Conservation (phyloP, 2,329 filamentous ascomycete species). For the Elsinoe fawcettii region DNA sequence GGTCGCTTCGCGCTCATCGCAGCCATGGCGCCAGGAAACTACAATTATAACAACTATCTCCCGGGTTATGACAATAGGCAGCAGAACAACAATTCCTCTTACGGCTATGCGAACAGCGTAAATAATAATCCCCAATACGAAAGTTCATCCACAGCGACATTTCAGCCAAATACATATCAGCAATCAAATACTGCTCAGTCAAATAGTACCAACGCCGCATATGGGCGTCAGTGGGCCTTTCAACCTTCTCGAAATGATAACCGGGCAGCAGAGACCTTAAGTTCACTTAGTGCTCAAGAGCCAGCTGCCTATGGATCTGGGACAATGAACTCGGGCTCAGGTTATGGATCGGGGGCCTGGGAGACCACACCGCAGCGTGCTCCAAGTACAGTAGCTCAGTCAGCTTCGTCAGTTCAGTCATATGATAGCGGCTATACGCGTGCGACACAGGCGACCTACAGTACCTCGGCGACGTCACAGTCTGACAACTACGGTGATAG, state of each 20-base stretch:
- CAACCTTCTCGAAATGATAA: conserved; percentile 15
- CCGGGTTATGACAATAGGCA: conserved; percentile 2
- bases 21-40: neutral
- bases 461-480: neutral
- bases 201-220: neutral
- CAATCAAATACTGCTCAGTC: conserved; percentile 9
- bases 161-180: conserved; percentile 12
- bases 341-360: neutral
- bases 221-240: conserved; percentile 9
- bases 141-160: neutral
- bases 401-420: conserved; percentile 5
- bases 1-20: neutral
- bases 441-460: neutral
- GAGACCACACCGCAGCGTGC: conserved; percentile 1
- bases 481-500: neutral
- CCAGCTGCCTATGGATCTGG: neutral
- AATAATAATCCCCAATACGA: conserved; percentile 11
- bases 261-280: conserved; percentile 19
- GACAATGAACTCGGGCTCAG: neutral
- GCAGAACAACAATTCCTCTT: neutral
- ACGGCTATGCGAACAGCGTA: neutral
- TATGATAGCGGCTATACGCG: neutral
- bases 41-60: conserved; percentile 1
- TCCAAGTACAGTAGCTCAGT: conserved; percentile 5
- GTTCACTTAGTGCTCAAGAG: conserved; percentile 17